Evolutionary conservation across 2,329 filamentous ascomycete genomes (phyloP).

Genomic region (Xylariaceae sp.): DNA sequence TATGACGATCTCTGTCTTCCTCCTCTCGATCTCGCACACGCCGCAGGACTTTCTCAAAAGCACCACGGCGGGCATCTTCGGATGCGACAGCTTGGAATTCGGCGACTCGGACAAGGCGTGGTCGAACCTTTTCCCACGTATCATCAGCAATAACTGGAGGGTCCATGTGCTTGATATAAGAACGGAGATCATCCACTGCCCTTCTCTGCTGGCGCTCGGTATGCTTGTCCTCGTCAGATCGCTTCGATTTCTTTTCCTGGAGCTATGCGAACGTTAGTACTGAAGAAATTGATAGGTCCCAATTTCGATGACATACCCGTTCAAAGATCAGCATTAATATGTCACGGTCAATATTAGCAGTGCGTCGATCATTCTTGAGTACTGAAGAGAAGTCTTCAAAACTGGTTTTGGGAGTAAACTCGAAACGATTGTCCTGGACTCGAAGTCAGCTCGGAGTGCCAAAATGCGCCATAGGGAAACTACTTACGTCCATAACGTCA

Average conservation of each 20-base stretch:
- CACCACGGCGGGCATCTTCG: conserved; percentile 79
- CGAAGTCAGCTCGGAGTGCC: conserved; percentile 31
- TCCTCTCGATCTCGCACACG: conserved; percentile 91
- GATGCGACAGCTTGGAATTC: conserved; percentile 83
- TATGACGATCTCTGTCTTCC: conserved; percentile 70
- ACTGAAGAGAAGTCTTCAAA: conserved; percentile 85
- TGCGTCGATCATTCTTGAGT: conserved; percentile 84
- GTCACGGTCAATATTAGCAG: conserved; percentile 82
- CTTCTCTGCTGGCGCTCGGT: conserved; percentile 84
- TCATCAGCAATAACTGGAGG: conserved; percentile 78
- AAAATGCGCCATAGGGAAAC: background rate
- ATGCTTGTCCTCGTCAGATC: conserved; percentile 75
- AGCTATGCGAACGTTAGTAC: conserved; percentile 53
- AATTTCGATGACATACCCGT: conserved; percentile 55
- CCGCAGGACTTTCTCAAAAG: conserved; percentile 90
- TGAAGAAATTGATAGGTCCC: background rate
- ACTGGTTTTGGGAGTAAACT: conserved; percentile 82
- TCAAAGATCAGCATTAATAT: conserved; percentile 82
- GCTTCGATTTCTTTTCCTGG: conserved; percentile 81
- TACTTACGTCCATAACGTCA: conserved; percentile 82
- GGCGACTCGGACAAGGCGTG: conserved; percentile 76
- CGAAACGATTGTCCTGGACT: conserved; percentile 81
- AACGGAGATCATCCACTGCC: conserved; percentile 81
- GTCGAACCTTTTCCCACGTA: conserved; percentile 85
- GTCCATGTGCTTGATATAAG: conserved; percentile 85